Evolutionary conservation across 345 rosid genomes (phyloP), one percentile per base, ranked within the genome.

Genomic region (Citrus trifoliata): DNA sequence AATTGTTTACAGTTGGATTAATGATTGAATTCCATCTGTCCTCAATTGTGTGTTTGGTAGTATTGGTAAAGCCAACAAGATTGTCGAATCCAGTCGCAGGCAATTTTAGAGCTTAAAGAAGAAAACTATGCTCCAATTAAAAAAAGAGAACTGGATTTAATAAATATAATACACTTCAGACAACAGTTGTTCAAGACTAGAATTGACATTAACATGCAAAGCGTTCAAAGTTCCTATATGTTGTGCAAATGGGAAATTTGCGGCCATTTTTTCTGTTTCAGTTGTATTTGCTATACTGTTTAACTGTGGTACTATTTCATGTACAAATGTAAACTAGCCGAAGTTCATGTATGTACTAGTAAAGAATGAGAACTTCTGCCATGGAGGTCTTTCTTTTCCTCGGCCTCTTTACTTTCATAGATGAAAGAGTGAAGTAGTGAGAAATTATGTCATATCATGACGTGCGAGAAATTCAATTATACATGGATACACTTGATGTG

Each of bases 381-480:
- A 42, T 40, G 63, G 70, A 30, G 25, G 35, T 33, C 42, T 70
- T 18, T 35, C 18, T n/a, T 40, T 40, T 33, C 24, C 7, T 80
- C 51, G 10, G 48, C 73, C 56, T 35, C 48, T 70, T 70, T 63
- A 35, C 67, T 38, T 38, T 46, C n/a, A 3, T 48, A 0, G 69
- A 38, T 64, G 51, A 10, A 30, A 19, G 51, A 46, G 51, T 4
- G 16, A 46, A 1, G 51, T 10, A 25, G 24, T 0, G 8, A 53
- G 61, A 22, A 33, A 40, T 80, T 74, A 85, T 71, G 75, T 71
- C 77, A 66, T 81, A 82, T 90, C 97, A 59, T 93, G 93, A n/a
- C n/a, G 78, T 69, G 74, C 42, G 72, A 94, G 91, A 83, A 93
- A 94, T 46, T 80, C 76, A 72, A 82, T 24, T 76, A 94, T 86